phyloP scores from a whole-genome alignment of 2,329 filamentous ascomycete species.

The Colletotrichum sp. region DNA sequence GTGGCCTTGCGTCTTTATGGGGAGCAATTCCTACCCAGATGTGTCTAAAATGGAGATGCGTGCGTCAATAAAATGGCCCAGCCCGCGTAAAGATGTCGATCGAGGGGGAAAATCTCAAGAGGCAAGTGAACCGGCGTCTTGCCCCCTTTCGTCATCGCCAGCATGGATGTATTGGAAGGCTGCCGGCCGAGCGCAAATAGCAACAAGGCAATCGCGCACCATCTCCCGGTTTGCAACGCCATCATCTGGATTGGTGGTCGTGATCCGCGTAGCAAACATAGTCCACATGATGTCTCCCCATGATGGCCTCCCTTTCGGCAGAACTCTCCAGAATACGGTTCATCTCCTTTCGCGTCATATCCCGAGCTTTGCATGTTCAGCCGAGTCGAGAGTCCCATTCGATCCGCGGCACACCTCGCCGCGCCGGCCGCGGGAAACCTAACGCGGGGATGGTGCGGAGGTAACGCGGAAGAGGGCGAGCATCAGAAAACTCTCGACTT shows the following conservation, averaged over 20 bases:
- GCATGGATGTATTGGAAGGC: not conserved
- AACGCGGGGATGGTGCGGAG: not conserved
- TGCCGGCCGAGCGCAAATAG: not conserved
- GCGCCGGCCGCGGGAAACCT: not conserved
- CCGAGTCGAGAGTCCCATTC: not conserved
- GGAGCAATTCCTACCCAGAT: not conserved
- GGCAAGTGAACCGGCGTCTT: not conserved
- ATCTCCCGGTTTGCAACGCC: not conserved
- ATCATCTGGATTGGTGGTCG: not conserved
- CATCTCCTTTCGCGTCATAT: not conserved
- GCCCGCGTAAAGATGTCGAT: not conserved
- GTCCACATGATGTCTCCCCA: not conserved
- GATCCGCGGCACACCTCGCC: not conserved
- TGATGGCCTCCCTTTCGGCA: not conserved
- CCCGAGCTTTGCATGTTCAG: not conserved
- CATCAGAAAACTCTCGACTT: not conserved
- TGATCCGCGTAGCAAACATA: not conserved
- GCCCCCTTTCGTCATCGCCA: not conserved
- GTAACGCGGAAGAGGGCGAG: not conserved
- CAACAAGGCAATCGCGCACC: not conserved
- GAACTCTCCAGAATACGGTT: not conserved
- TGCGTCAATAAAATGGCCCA: not conserved
- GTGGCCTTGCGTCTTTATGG: not conserved
- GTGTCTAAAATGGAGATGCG: not conserved
- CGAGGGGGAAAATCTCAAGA: not conserved